Percentiles rank a stretch among this genome's conserved stretches.
Evolutionary conservation across 2,329 filamentous ascomycete genomes (phyloP).

Genomic region (Nannizzia gypsea): DNA sequence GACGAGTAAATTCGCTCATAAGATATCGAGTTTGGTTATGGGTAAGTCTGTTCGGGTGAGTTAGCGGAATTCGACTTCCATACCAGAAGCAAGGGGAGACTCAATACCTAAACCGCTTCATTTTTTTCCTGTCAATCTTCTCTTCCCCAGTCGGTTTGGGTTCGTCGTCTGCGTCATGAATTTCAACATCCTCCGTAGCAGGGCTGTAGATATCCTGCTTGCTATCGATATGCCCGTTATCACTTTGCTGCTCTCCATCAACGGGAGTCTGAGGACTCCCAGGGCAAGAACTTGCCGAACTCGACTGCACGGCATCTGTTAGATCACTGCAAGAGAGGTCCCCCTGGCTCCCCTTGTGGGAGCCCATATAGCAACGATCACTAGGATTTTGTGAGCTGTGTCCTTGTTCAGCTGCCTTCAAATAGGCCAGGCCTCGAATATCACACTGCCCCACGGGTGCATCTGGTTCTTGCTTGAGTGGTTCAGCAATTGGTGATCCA

Average conservation of each 20-base stretch:
- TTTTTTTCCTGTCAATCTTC: constrained; percentile 30
- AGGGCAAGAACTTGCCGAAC: background rate
- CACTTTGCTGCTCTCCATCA: constrained; percentile 9
- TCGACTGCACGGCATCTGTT: constrained; percentile 1
- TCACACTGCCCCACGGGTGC: background rate
- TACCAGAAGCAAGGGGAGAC: background rate
- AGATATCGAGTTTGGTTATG: constrained; percentile 95
- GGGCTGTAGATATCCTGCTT: constrained; percentile 12
- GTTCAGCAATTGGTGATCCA: background rate
- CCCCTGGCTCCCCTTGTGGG: constrained; percentile 4
- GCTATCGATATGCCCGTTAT: constrained; percentile 3
- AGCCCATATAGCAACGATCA: background rate
- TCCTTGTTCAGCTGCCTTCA: background rate
- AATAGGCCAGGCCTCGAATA: constrained; percentile 3
- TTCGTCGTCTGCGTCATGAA: constrained; percentile 20
- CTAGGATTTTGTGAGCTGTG: background rate
- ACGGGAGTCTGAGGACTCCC: constrained; percentile 9
- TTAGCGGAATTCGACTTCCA: background rate
- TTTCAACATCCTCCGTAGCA: constrained; percentile 11
- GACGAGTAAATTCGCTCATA: constrained; percentile 93
- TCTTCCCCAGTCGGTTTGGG: constrained; percentile 20
- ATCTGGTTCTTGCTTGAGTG: constrained; percentile 2
- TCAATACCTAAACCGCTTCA: constrained; percentile 33
- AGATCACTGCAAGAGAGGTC: constrained; percentile 1
- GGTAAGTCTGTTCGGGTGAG: constrained; percentile 53